phyloP scores from a whole-genome alignment of 805 yeast genomes.

The Diddensiella caesifluorescens region DNA sequence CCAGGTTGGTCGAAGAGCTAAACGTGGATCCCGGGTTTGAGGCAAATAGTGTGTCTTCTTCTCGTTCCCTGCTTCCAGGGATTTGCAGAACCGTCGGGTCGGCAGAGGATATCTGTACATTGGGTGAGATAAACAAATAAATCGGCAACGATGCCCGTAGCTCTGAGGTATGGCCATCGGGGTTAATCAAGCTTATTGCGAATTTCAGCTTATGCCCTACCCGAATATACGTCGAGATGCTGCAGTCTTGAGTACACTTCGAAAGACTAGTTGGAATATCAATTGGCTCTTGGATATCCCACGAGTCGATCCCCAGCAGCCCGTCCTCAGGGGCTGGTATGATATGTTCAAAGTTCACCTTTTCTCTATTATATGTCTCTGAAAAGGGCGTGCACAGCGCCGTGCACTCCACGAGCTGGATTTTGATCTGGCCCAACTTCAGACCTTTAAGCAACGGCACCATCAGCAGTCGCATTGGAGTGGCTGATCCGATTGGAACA shows the following conservation, averaged over 20 bases:
- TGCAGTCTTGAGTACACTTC: constrained; percentile 83
- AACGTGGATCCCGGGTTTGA: constrained; percentile 3
- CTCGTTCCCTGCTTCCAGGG: constrained; percentile 14
- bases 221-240: constrained; percentile 59
- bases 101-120: constrained; percentile 61
- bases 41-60: constrained; percentile 12
- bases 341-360: constrained; percentile 49
- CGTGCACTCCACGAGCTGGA: constrained; percentile 63
- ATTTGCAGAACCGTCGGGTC: constrained; percentile 18
- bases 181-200: constrained; percentile 69
- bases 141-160: constrained; percentile 86
- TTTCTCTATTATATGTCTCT: constrained; percentile 56
- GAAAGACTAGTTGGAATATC: constrained; percentile 68
- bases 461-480: constrained; percentile 63
- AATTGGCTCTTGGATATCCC: constrained; percentile 65
- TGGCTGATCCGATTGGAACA: constrained; percentile 77
- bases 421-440: constrained; percentile 64
- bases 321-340: constrained; percentile 42
- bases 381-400: constrained; percentile 44
- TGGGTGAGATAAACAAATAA: constrained; percentile 70
- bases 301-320: constrained; percentile 44
- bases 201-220: constrained; percentile 87
- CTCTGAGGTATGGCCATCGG: constrained; percentile 91
- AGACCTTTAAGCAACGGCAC: constrained; percentile 82
- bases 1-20: constrained; percentile 32